These are phyloP conservation scores for Psidium guajava DNA, from an alignment of 345 rosid genomes.

Conservation along the genomic window DNA sequence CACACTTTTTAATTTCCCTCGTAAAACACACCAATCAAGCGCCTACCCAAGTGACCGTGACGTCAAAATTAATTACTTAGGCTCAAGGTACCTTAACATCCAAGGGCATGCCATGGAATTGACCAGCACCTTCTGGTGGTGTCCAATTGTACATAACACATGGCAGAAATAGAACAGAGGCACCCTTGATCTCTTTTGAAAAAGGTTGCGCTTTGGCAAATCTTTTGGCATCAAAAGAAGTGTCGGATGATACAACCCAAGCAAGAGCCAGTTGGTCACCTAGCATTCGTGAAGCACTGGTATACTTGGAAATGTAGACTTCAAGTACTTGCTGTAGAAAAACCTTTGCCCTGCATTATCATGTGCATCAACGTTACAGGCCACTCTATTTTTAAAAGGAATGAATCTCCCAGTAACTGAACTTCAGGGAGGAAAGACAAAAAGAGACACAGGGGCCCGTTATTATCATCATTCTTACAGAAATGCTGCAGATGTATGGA, in stretches of 20 bases:
- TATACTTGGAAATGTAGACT: constrained; percentile 59
- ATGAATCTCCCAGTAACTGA: neutral
- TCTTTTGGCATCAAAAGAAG: constrained; percentile 55
- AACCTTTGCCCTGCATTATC: constrained; percentile 54
- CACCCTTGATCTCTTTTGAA: constrained; percentile 38
- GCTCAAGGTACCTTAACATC: constrained; percentile 58
- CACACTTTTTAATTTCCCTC: neutral
- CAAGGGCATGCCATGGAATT: constrained; percentile 98
- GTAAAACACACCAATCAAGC: neutral
- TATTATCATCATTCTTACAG: neutral
- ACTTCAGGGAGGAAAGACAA: neutral
- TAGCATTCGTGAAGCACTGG: constrained; percentile 84
- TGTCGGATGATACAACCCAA: constrained; percentile 51
- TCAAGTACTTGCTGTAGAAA: constrained; percentile 55
- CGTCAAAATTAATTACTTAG: neutral
- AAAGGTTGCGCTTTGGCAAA: constrained; percentile 55
- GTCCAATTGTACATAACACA: constrained; percentile 93
- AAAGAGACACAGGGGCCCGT: neutral
- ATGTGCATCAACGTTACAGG: neutral
- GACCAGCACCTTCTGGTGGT: constrained; percentile 98
- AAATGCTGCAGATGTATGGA: neutral
- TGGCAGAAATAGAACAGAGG: constrained; percentile 69
- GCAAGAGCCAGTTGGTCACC: constrained; percentile 91
- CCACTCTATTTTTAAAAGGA: neutral
- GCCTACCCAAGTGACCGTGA: neutral